Evolutionary conservation across 495 filamentous ascomycete species (phyloP).

Genomic region (Achaetomiella virescens): DNA sequence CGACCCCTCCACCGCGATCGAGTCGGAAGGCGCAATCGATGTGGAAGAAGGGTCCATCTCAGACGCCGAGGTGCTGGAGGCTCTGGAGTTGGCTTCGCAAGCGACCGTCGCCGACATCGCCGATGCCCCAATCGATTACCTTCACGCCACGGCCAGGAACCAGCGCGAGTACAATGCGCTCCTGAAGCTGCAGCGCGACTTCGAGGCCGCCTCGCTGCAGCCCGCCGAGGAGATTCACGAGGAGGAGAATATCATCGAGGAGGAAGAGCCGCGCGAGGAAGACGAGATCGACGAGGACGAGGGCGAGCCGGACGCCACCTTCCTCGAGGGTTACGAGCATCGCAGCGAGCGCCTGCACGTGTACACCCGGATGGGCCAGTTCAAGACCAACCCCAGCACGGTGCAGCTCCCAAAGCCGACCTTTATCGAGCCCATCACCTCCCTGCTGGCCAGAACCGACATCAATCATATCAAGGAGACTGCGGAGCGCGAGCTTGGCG

Average conservation of each 20-base stretch:
- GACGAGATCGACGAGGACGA: conserved; percentile 37
- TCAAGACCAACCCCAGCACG: conserved; percentile 61
- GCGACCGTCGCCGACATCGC: background rate
- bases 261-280: conserved; percentile 19
- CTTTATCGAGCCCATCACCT: conserved; percentile 60
- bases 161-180: conserved; percentile 46
- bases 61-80: background rate
- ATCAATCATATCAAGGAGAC: conserved; percentile 66
- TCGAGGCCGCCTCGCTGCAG: conserved; percentile 44
- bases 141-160: conserved; percentile 43
- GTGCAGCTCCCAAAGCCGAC: conserved; percentile 59
- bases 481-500: conserved; percentile 68
- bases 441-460: conserved; percentile 58
- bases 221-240: conserved; percentile 43
- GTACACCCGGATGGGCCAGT: conserved; percentile 57
- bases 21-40: background rate
- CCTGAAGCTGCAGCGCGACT: conserved; percentile 45
- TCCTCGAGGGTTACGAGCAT: conserved; percentile 22
- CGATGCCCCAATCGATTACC: conserved; percentile 26
- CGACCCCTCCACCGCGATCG: conserved; percentile 13
- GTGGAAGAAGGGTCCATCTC: background rate
- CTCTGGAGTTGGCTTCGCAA: background rate
- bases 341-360: conserved; percentile 51
- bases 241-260: conserved; percentile 43
- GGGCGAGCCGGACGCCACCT: conserved; percentile 29